Conservation (phyloP, 345 rosid genomes). For the Conringia planisiliqua region DNA sequence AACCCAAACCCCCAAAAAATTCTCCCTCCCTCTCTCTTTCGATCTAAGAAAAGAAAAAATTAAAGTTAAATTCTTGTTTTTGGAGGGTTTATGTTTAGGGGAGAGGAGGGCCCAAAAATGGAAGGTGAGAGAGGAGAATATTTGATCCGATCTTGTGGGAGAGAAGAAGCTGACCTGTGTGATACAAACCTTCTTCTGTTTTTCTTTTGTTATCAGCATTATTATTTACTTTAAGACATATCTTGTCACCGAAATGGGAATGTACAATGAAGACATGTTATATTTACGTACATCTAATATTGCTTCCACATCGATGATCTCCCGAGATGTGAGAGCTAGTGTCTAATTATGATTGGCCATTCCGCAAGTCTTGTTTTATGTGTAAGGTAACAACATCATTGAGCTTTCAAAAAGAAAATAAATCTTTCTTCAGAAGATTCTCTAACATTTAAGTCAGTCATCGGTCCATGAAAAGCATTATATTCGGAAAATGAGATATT, state of each 20-base stretch:
- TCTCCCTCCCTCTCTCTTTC: conserved; percentile 22
- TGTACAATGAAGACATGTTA: not conserved
- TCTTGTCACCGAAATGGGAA: not conserved
- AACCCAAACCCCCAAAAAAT: conserved; percentile 11
- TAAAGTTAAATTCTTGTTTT: not conserved
- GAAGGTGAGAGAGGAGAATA: not conserved
- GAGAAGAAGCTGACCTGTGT: not conserved
- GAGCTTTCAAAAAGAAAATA: no score
- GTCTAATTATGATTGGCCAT: no score
- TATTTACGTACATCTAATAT: not conserved
- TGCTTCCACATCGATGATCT: no score
- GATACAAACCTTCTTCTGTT: not conserved
- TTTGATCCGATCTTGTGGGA: conserved; percentile 10
- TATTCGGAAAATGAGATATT: no score
- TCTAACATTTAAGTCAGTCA: no score
- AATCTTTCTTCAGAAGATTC: no score
- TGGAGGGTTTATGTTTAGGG: conserved; percentile 22
- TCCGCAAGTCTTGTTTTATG: no score
- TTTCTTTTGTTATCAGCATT: not conserved
- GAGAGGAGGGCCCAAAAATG: not conserved
- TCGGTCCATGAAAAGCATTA: no score
- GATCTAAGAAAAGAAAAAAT: conserved; percentile 8
- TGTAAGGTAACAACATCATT: no score
- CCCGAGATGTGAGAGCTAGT: no score
- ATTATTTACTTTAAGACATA: not conserved